A percentile compares a stretch with the other conserved stretches of the same genome.
Evolutionary conservation across 1,284 basidiomycete species (phyloP).

Genomic region (Fomes fomentarius): DNA sequence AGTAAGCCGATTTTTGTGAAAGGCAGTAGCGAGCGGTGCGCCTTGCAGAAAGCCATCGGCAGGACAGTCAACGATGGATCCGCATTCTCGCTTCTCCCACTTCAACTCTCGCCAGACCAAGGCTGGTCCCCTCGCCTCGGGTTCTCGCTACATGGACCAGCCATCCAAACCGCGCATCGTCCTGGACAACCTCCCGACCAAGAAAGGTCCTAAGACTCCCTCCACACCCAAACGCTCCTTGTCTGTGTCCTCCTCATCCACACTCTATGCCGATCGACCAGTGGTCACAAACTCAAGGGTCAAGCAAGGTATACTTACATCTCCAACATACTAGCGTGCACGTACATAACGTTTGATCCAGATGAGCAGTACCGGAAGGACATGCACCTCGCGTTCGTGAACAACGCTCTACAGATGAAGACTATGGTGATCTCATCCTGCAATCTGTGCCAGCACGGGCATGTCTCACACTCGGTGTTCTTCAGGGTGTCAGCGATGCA

Average conservation of each 20-base stretch:
- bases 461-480: slow-evolving; percentile 6
- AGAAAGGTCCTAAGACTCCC: slow-evolving; percentile 40
- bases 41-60: slow-evolving; percentile 2
- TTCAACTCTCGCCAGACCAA: slow-evolving; percentile 73
- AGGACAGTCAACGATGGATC: slow-evolving; percentile 56
- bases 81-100: slow-evolving; percentile 71
- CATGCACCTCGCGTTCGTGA: slow-evolving; percentile 85
- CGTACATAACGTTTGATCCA: slow-evolving; percentile 8
- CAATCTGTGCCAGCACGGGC: not conserved
- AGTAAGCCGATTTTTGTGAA: slow-evolving; percentile 29
- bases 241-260: slow-evolving; percentile 32
- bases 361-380: slow-evolving; percentile 77
- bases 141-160: slow-evolving; percentile 50
- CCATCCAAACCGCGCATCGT: slow-evolving; percentile 40
- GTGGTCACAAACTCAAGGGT: slow-evolving; percentile 78
- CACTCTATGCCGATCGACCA: slow-evolving; percentile 51
- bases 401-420: slow-evolving; percentile 81
- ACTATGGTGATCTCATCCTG: slow-evolving; percentile 50
- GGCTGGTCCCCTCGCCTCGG: slow-evolving; percentile 55
- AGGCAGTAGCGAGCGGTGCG: not conserved
- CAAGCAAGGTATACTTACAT: slow-evolving; percentile 47
- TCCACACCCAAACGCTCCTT: slow-evolving; percentile 33
- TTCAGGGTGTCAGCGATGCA: slow-evolving; percentile 64
- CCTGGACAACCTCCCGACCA: slow-evolving; percentile 40
- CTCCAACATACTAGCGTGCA: too few species aligned